Percentiles rank a stretch among this genome's conserved stretches.
These are phyloP conservation scores for Lycium barbarum DNA, from an alignment of 257 asterid species.

Conservation along the genomic window DNA sequence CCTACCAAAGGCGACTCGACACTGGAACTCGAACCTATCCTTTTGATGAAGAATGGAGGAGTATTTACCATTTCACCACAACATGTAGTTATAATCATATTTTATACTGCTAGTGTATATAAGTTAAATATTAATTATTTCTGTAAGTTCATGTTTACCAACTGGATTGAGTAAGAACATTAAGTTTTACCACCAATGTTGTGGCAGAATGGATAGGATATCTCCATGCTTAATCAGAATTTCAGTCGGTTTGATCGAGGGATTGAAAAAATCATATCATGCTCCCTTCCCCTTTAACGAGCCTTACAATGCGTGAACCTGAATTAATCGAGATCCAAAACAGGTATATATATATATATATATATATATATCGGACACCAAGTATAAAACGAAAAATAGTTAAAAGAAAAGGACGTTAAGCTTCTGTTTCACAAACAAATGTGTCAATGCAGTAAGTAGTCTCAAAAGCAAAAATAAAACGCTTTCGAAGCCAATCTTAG, in stretches of 20 bases:
- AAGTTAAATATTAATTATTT: not conserved
- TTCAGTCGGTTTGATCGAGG: too few relatives aligned
- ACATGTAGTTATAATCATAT: not conserved
- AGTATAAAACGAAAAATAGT: not conserved
- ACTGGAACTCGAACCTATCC: too few relatives aligned
- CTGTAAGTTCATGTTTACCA: not conserved
- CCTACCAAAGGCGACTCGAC: too few relatives aligned
- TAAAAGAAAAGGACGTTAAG: not conserved
- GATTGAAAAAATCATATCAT: too few relatives aligned
- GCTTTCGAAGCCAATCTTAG: not conserved
- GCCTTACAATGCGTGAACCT: not conserved
- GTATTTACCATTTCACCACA: not conserved
- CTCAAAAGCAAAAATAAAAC: not conserved
- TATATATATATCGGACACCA: not conserved
- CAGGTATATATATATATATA: too few relatives aligned
- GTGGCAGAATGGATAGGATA: too few relatives aligned
- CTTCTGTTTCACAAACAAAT: not conserved
- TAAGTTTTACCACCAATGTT: too few relatives aligned
- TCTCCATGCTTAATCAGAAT: too few relatives aligned
- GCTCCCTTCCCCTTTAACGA: not conserved
- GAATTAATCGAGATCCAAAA: not conserved
- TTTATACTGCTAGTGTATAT: not conserved
- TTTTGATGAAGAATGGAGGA: too few relatives aligned
- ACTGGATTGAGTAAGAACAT: not conserved
- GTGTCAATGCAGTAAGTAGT: not conserved